Evolutionary conservation across 352 stramenopile species (phyloP), one percentile per base, ranked within the genome.

Genomic region (Pythium phragmitis): DNA sequence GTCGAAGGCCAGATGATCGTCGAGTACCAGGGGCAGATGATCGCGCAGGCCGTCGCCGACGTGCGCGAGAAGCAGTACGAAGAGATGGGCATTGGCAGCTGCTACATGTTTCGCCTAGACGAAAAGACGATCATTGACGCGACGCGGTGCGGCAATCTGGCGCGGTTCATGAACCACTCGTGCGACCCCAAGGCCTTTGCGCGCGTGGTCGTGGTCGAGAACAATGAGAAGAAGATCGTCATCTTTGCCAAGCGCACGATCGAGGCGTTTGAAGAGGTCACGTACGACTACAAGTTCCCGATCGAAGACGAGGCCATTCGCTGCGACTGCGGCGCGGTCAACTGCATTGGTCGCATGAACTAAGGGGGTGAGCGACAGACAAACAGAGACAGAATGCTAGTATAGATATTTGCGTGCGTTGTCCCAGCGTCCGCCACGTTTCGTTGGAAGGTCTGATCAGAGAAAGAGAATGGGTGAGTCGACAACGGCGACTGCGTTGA

Each of bases 91-190:
- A 88, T 98, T 49, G 96, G 96, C 36, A 97, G 85, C 53, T 98
- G 97, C 77, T 99, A 99, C 77, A 98, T 99, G 89, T 99, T 99
- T 76, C 89, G 94, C n/a, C 60, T 98, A 33, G 94, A 99, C 67
- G 82, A 96, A 49, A 79, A 91, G n/a, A 88, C 83, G 14, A 98
- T 99, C 65, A 96, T 99, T 33, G 96, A 99, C 59, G 94, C 96
- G 1, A 99, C 96, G 14, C 86, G 82, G 12, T 93, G 84, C 52
- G 96, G 96, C 13, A 98, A 96, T 54, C 80, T 98, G 57, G 94
- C 92, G n/a, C 84, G 94, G 2, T 98, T 98, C 60, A 98, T 98
- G 78, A 99, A 99, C 73, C 96, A 99, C 67, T 98, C 87, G 54
- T 99, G 96, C 67, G 80, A 96, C 48, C 89, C 93, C 0, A 98